These are phyloP conservation scores for Calendula officinalis DNA, from an alignment of 129 eudicot genomes.

Conservation along the genomic window DNA sequence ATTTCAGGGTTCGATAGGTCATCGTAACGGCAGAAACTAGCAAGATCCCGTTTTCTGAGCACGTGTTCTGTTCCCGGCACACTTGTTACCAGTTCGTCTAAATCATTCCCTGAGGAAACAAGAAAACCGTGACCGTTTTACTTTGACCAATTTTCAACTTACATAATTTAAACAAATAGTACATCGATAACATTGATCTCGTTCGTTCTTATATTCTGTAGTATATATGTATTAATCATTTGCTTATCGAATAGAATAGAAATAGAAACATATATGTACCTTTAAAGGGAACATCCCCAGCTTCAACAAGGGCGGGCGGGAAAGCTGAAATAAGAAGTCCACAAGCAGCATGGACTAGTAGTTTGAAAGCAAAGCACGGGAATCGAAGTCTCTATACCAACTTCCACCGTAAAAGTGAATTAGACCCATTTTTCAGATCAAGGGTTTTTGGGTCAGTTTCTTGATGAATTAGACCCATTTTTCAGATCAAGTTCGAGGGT, in stretches of 20 bases:
- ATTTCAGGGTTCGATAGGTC: not conserved
- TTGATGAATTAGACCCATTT: conserved; percentile 12
- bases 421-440: conserved; percentile 2
- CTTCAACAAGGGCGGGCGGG: conserved; percentile 36
- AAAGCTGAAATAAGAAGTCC: conserved; percentile 37
- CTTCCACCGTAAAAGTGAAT: conserved; percentile 10
- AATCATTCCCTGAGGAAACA: conserved; percentile 4
- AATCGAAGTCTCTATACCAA: conserved; percentile 30
- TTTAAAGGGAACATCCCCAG: conserved; percentile 30
- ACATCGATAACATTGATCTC: too few species aligned
- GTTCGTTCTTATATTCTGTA: not conserved
- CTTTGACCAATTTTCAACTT: too few species aligned
- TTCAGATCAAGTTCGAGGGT: not conserved
- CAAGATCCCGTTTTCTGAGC: conserved; percentile 34
- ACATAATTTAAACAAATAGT: too few species aligned
- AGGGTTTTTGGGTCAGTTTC: not conserved
- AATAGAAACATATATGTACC: not conserved
- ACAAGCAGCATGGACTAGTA: conserved; percentile 31
- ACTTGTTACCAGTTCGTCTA: conserved; percentile 19
- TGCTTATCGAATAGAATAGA: too few species aligned
- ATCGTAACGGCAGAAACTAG: conserved; percentile 18
- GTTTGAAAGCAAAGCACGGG: conserved; percentile 38
- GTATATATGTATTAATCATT: not conserved
- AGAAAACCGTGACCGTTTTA: not conserved
- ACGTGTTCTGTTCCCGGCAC: conserved; percentile 20